Percentiles rank a stretch among this genome's conserved stretches.
Evolutionary conservation across 2,329 filamentous ascomycete genomes (phyloP).

Genomic region (Penicillium crustosum): DNA sequence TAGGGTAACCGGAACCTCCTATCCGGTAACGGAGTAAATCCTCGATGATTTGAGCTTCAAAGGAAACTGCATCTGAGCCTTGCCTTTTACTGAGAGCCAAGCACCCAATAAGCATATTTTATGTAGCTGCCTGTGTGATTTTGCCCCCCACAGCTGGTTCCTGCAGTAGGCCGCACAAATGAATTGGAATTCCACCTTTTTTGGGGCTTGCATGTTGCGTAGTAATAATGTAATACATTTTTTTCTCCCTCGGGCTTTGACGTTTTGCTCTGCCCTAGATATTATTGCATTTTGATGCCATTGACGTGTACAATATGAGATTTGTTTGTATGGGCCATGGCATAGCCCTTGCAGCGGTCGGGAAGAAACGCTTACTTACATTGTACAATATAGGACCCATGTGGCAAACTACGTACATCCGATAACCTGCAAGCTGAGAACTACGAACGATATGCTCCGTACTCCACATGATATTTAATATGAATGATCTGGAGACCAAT

Average conservation of each 20-base stretch:
- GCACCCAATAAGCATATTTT: neutral
- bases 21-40: conserved; percentile 5
- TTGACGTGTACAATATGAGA: conserved; percentile 7
- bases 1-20: conserved; percentile 7
- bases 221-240: neutral
- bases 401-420: conserved; percentile 4
- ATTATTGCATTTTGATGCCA: conserved; percentile 3
- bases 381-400: conserved; percentile 4
- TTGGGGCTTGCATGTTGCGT: conserved; percentile 1
- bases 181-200: conserved; percentile 7
- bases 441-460: neutral
- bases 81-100: conserved; percentile 6
- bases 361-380: neutral
- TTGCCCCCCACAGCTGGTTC: conserved; percentile 30
- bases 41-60: conserved; percentile 8
- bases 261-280: neutral
- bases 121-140: conserved; percentile 1
- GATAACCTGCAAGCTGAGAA: neutral
- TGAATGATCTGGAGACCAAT: neutral
- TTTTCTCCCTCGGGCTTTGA: neutral
- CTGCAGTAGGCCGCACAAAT: conserved; percentile 39
- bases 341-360: conserved; percentile 11
- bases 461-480: neutral
- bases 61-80: conserved; percentile 11
- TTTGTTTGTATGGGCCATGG: conserved; percentile 4